Evolutionary conservation across 192 early-diverging fungal genomes (phyloP).

Genomic region (Entrophospora sp.): DNA sequence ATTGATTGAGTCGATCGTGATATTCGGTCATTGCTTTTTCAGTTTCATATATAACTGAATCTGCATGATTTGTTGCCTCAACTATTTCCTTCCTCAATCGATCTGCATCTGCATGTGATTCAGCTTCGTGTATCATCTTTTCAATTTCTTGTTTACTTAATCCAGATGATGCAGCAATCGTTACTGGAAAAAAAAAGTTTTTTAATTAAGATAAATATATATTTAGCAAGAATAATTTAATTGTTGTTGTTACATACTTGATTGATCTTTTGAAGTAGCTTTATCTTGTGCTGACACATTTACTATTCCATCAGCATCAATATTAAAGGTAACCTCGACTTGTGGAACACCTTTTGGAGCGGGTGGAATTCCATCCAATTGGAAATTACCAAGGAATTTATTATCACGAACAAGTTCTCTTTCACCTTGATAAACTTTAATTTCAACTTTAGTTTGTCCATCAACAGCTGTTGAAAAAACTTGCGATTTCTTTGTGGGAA

Average conservation of each 20-base stretch:
- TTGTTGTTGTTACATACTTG: conserved; percentile 38
- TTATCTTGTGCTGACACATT: conserved; percentile 96
- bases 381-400: conserved; percentile 97
- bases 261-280: conserved; percentile 91
- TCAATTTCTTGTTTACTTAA: conserved; percentile 92
- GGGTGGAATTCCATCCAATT: conserved; percentile 87
- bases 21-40: conserved; percentile 95
- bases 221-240: not conserved
- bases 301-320: conserved; percentile 99
- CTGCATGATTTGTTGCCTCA: conserved; percentile 89
- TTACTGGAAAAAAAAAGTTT: conserved; percentile 40
- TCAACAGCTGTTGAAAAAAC: conserved; percentile 98
- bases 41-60: conserved; percentile 83
- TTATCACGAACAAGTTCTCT: conserved; percentile 95
- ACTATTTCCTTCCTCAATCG: conserved; percentile 87
- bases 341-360: conserved; percentile 96
- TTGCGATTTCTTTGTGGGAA: conserved; percentile 99
- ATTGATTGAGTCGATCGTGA: conserved; percentile 88
- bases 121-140: conserved; percentile 91
- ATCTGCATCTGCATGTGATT: conserved; percentile 86
- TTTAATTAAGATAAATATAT: not conserved
- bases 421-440: conserved; percentile 98
- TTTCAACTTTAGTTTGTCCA: conserved; percentile 95
- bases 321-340: conserved; percentile 98
- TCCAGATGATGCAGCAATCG: conserved; percentile 91